Evolutionary conservation across 73 alveolate genomes (phyloP), one percentile per base, ranked within the genome.

Genomic region (Symbiodinium natans): DNA sequence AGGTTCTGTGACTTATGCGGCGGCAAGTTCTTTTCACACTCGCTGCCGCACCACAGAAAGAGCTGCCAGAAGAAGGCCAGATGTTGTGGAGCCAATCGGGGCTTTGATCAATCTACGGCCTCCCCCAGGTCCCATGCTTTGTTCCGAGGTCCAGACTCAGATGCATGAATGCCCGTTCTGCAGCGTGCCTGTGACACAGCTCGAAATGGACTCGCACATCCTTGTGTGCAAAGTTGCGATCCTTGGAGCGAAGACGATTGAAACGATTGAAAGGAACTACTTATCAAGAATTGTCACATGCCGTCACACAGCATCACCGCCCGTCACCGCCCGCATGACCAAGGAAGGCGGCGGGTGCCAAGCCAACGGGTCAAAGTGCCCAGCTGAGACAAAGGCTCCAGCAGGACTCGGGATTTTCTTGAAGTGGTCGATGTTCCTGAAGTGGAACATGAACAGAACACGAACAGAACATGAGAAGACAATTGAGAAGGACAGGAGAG

Each of bases 1-100:
- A 88, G 95, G 97, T 90, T 71, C n/a, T 90, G 97, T 80, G 97
- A 90, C 38, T 68, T 90, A 11, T 90, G 97, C 42, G 97, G 97
- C 23, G 97, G 97, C 31, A 90, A 71, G 54, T 90, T 90, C 42
- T 90, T 90, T 41, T 33, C 97, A 1, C 97, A 90, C 34, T 71
- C 89, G 11, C 54, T 90, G 52, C 97, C 97, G 25, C 97, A 90
- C 88, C 97, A 90, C 33, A 52, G 97, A 9, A 90, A 90, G 48
- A 90, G 97, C n/a, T 90, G 97, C 27, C 89, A 90, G 54, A 90
- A 90, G 97, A 90, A 90, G 97, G 95, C 95, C 48, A 63, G 36
- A 63, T 63, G 80, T 63, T 7, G 36, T 63, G 80, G 9, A n/a
- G n/a, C n/a, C n/a, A n/a, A n/a, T n/a, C n/a, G n/a, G n/a, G n/a